A percentile compares a stretch with the other conserved stretches of the same genome.
These are phyloP conservation scores for Paramecium sexaurelia DNA, from an alignment of 73 alveolate genomes.

Conservation along the genomic window DNA sequence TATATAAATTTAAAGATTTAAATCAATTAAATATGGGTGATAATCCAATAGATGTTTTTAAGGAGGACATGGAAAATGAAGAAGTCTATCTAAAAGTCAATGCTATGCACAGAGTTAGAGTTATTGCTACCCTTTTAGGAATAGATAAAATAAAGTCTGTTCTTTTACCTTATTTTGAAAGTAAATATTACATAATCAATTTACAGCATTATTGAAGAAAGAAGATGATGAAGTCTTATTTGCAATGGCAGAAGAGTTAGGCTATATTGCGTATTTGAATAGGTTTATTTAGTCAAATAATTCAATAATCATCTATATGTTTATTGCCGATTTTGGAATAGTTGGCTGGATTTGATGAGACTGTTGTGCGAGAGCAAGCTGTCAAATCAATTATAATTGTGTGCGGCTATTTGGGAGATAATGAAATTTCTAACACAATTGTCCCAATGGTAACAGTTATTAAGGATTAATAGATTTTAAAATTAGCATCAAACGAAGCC, in stretches of 20 bases:
- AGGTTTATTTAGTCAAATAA: conserved; percentile 55
- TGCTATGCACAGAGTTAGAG: conserved; percentile 94
- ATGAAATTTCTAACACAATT: conserved; percentile 77
- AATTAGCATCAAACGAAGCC: conserved; percentile 87
- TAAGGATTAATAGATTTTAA: conserved; percentile 64
- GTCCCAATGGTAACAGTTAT: conserved; percentile 73
- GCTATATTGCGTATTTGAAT: conserved; percentile 67
- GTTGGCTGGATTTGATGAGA: conserved; percentile 81
- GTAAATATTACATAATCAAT: conserved; percentile 57
- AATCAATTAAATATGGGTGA: background rate
- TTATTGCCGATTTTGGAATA: conserved; percentile 72
- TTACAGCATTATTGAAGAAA: conserved; percentile 64
- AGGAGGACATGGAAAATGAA: conserved; percentile 96
- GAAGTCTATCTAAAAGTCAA: conserved; percentile 95
- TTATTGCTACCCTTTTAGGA: conserved; percentile 86
- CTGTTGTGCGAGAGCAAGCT: conserved; percentile 90
- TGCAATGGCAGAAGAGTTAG: conserved; percentile 97
- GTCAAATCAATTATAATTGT: conserved; percentile 82
- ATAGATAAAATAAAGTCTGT: conserved; percentile 80
- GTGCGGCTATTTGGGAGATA: conserved; percentile 74
- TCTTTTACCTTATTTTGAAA: conserved; percentile 84
- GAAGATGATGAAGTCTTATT: conserved; percentile 98
- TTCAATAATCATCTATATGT: conserved; percentile 55
- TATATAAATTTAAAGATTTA: background rate
- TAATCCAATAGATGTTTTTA: conserved; percentile 88